Base-by-base conservation (phyloP, 768 basidiomycete genomes). In the Hygrocybe punicea region DNA sequence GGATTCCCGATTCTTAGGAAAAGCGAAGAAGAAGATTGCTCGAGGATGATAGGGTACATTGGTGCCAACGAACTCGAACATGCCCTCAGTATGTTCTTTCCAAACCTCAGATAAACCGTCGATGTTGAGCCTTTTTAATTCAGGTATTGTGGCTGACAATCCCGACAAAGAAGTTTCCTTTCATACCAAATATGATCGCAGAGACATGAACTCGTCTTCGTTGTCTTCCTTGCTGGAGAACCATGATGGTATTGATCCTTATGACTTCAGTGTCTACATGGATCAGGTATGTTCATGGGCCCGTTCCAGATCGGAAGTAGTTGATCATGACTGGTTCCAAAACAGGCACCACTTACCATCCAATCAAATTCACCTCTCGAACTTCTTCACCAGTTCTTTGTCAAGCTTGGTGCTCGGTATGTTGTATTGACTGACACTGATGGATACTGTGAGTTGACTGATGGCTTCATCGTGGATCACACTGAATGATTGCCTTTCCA, bases 61-160 rank as follows among this genome's bases (percentile, higher is more conserved):
- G 93, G 93, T 0, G 83, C 85, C 25, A 95, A 87, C 64, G 97
- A 99, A 71, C 81, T 99, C 13, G 93, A 97, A 65, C 93, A 98
- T 70, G 94, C 92, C 5, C 74, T 99, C 4, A 82, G 90, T 93
- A 69, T 53, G 85, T 78, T 3, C 11, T 19, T 25, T 53, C 25
- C 42, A 23, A 54, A 46, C n/a, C 55, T 9, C 16, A 29, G n/a
- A 17, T 44, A 17, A 34, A 34, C 29, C 19, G 40, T 33, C 40
- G 19, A 14, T 39, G 8, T 50, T 64, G 48, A 55, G n/a, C n/a
- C 44, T 10, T 49, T 36, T 33, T n/a, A 10, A 55, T 33, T n/a
- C 62, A 92, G 89, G 80, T 56, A 80, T 91, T 39, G 84, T 93
- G n/a, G 83, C 86, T 9, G 86, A 90, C 61, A 81, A 86, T 35